These are phyloP conservation scores for Dioscorea alata DNA, from an alignment of 106 monocot species.

Conservation along the genomic window DNA sequence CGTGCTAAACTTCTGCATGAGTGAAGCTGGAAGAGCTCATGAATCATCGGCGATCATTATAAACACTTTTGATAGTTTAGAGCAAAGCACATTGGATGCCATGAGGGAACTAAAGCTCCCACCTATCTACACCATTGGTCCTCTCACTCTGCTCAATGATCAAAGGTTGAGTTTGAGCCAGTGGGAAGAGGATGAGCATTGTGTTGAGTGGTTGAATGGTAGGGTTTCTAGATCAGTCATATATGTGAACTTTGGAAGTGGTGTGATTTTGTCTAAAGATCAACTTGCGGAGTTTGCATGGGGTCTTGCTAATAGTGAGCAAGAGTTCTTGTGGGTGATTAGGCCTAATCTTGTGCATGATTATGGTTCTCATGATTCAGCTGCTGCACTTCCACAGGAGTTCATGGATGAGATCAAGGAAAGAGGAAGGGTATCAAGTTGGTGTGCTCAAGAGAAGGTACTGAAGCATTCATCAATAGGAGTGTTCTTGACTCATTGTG, in stretches of 20 bases:
- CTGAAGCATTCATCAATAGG: slow-evolving; percentile 29
- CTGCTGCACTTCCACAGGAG: slow-evolving; percentile 29
- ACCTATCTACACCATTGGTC: slow-evolving; percentile 35
- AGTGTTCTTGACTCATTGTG: slow-evolving; percentile 47
- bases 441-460: slow-evolving; percentile 48
- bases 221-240: slow-evolving; percentile 17
- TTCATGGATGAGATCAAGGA: slow-evolving; percentile 17
- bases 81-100: slow-evolving; percentile 21
- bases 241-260: slow-evolving; percentile 44
- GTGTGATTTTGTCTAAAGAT: slow-evolving; percentile 28
- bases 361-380: not conserved
- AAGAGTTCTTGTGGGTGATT: slow-evolving; percentile 43
- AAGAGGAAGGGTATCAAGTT: slow-evolving; percentile 25
- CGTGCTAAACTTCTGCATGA: slow-evolving; percentile 2
- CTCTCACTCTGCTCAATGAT: slow-evolving; percentile 12
- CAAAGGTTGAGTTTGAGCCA: slow-evolving; percentile 6
- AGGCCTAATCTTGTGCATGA: slow-evolving; percentile 28
- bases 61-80: slow-evolving; percentile 51
- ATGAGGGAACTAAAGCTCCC: slow-evolving; percentile 19
- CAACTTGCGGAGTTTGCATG: slow-evolving; percentile 48
- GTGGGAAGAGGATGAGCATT: slow-evolving; percentile 31
- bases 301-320: slow-evolving; percentile 33
- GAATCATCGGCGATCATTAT: slow-evolving; percentile 35
- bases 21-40: slow-evolving; percentile 15
- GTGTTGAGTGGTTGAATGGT: slow-evolving; percentile 37